These are phyloP conservation scores for Papiliotrema flavescens DNA, from an alignment of 1,284 basidiomycete genomes.

Conservation along the genomic window DNA sequence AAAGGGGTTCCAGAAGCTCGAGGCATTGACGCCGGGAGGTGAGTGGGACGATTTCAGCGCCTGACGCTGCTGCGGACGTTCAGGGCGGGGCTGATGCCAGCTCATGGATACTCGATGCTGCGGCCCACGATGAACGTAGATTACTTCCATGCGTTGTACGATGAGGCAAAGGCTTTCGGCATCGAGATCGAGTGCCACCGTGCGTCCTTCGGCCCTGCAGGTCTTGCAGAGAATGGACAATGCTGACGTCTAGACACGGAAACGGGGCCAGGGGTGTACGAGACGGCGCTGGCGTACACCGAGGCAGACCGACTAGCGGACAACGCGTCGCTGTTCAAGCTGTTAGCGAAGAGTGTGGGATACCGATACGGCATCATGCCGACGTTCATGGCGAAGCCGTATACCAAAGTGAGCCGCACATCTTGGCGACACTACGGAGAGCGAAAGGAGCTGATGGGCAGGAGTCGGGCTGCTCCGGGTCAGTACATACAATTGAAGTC, in stretches of 20 bases:
- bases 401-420: slow-evolving; percentile 66
- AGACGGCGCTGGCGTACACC: slow-evolving; percentile 90
- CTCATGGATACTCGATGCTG: slow-evolving; percentile 90
- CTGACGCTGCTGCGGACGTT: too few species aligned
- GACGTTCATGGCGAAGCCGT: slow-evolving; percentile 98
- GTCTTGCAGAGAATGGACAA: background rate
- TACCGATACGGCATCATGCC: slow-evolving; percentile 84
- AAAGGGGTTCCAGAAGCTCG: slow-evolving; percentile 72
- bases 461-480: slow-evolving; percentile 90
- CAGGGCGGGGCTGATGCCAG: slow-evolving; percentile 55
- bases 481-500: slow-evolving; percentile 20
- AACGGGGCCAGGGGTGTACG: slow-evolving; percentile 85
- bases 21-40: slow-evolving; percentile 87
- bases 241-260: slow-evolving; percentile 69
- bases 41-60: slow-evolving; percentile 45
- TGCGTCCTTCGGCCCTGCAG: slow-evolving; percentile 49
- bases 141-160: slow-evolving; percentile 87
- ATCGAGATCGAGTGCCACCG: slow-evolving; percentile 86
- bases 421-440: background rate
- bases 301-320: slow-evolving; percentile 83
- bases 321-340: slow-evolving; percentile 91
- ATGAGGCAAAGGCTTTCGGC: slow-evolving; percentile 68
- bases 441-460: slow-evolving; percentile 46
- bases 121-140: slow-evolving; percentile 80
- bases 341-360: slow-evolving; percentile 83